Conservation (phyloP, 345 rosid species). For the Eutrema yunnanense region DNA sequence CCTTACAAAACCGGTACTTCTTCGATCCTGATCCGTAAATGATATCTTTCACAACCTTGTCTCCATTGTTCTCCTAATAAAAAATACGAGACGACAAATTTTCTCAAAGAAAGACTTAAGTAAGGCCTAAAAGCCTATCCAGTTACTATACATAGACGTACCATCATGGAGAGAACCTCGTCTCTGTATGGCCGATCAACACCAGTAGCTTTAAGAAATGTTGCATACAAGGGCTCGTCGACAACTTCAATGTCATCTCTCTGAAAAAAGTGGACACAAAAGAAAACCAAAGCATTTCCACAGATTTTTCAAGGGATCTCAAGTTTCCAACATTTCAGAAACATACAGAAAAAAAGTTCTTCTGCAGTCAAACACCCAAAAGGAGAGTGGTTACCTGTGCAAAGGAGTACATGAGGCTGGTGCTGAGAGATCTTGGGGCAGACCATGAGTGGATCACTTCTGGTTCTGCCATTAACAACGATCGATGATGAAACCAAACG, state of each 20-base stretch:
- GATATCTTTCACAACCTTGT: slow-evolving; percentile 60
- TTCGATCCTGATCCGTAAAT: slow-evolving; percentile 64
- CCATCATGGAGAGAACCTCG: slow-evolving; percentile 57
- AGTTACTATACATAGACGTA: slow-evolving; percentile 9
- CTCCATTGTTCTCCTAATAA: slow-evolving; percentile 58
- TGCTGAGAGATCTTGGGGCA: slow-evolving; percentile 88
- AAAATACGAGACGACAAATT: neutral
- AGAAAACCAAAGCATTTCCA: neutral
- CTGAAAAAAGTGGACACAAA: slow-evolving; percentile 27
- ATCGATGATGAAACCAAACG: neutral
- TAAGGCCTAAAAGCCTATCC: neutral
- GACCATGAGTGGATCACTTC: slow-evolving; percentile 87
- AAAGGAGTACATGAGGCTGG: slow-evolving; percentile 83
- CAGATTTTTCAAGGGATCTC: neutral
- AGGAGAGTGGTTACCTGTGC: slow-evolving; percentile 47
- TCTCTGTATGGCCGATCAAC: slow-evolving; percentile 60
- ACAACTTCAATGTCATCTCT: slow-evolving; percentile 77
- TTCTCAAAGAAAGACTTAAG: neutral
- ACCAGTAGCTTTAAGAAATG: slow-evolving; percentile 49
- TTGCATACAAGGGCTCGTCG: slow-evolving; percentile 70
- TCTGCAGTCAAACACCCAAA: neutral
- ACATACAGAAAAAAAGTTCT: too few species aligned
- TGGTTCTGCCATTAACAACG: slow-evolving; percentile 24
- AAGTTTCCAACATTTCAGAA: neutral
- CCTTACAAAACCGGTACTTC: slow-evolving; percentile 84